Percentiles rank a stretch among this genome's conserved stretches.
These are phyloP conservation scores for Mycena rebaudengoi DNA, from an alignment of 768 basidiomycete species.

Conservation along the genomic window DNA sequence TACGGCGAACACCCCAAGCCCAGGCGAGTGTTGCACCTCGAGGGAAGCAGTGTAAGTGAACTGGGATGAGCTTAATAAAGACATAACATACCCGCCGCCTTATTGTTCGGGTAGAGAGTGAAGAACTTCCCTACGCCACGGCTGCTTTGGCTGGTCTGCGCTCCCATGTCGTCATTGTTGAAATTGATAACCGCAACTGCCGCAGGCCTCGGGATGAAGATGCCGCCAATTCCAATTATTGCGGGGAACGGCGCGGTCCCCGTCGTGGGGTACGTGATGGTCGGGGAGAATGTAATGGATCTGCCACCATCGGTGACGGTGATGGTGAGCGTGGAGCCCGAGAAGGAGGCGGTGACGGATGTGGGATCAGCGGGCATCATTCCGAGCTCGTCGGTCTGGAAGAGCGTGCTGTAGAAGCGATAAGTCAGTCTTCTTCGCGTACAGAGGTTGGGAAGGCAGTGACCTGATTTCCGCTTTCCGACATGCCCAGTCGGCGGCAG, in stretches of 20 bases:
- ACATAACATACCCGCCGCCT: conserved; percentile 45
- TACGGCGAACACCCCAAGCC: conserved; percentile 67
- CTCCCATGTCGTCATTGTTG: conserved; percentile 62
- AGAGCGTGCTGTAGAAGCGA: no score
- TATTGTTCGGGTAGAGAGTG: conserved; percentile 56
- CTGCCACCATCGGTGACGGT: conserved; percentile 40
- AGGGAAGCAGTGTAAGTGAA: neutral
- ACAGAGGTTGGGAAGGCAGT: no score
- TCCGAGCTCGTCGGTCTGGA: conserved; percentile 35
- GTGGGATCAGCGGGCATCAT: conserved; percentile 20
- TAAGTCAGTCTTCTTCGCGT: no score
- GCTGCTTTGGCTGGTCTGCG: conserved; percentile 52
- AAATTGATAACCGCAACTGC: conserved; percentile 57
- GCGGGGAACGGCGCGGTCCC: conserved; percentile 57
- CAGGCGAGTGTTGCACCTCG: conserved; percentile 63
- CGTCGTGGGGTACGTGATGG: conserved; percentile 47
- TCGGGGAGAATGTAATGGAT: conserved; percentile 43
- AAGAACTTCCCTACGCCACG: conserved; percentile 67
- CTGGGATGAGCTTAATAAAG: no score
- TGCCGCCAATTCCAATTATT: conserved; percentile 59
- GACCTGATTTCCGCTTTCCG: conserved; percentile 48
- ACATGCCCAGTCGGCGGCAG: conserved; percentile 48
- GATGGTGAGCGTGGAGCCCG: conserved; percentile 43
- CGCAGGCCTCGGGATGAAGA: conserved; percentile 47
- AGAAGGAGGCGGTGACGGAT: conserved; percentile 46